A percentile compares a stretch with the other conserved stretches of the same genome.
These are phyloP conservation scores for Serendipita indica DNA, from an alignment of 768 basidiomycete genomes.

Conservation along the genomic window DNA sequence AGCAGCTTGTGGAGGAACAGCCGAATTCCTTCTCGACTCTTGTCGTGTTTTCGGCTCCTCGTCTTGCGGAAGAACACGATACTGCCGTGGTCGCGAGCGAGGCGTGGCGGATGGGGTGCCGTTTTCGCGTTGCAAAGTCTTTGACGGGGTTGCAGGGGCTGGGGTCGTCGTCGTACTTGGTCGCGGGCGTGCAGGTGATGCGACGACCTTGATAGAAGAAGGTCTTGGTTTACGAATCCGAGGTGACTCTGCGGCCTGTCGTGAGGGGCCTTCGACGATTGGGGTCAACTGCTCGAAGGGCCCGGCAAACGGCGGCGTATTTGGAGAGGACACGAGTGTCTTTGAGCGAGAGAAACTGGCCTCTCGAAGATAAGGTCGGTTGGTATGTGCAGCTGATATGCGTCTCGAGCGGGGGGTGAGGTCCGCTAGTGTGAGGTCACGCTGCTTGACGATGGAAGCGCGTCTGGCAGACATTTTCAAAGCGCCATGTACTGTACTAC, in stretches of 20 bases:
- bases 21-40: not conserved
- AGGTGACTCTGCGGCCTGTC: not conserved
- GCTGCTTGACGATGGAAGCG: not conserved
- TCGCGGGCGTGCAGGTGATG: not conserved
- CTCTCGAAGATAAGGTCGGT: not conserved
- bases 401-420: conserved; percentile 5
- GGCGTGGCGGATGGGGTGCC: not conserved
- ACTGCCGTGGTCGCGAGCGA: not conserved
- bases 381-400: not conserved
- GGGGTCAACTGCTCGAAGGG: not conserved
- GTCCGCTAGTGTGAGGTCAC: not conserved
- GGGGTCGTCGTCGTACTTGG: not conserved
- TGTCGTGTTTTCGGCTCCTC: not conserved
- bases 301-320: not conserved
- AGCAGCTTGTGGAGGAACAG: not conserved
- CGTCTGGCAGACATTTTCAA: not conserved
- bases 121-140: not conserved
- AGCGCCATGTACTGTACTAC: not conserved
- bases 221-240: not conserved
- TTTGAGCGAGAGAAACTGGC: not conserved
- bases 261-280: not conserved
- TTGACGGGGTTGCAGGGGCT: not conserved
- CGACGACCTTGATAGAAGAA: not conserved
- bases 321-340: not conserved
- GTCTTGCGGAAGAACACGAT: not conserved